Percentiles rank a stretch among this genome's conserved stretches.
These are phyloP conservation scores for Roridomyces roridus DNA, from an alignment of 768 basidiomycete species.

Conservation along the genomic window DNA sequence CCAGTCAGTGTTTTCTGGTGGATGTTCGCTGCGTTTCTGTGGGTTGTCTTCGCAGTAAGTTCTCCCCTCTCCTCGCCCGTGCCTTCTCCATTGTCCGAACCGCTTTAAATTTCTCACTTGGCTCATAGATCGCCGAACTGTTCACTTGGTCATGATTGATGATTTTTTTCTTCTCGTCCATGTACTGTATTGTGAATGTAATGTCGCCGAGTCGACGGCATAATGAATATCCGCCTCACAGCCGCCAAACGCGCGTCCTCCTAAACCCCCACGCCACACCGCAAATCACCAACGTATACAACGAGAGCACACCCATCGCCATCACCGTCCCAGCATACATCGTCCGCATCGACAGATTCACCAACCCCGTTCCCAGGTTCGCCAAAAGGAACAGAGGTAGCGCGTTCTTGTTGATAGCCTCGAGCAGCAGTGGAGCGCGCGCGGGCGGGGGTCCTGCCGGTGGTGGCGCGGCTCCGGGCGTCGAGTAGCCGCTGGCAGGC, in stretches of 20 bases:
- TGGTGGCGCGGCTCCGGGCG: slow-evolving; percentile 5
- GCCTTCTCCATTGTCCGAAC: too few relatives aligned
- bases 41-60: too few relatives aligned
- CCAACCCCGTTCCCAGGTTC: slow-evolving; percentile 83
- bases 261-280: slow-evolving; percentile 63
- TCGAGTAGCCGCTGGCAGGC: background rate
- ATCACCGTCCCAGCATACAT: slow-evolving; percentile 70
- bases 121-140: too few relatives aligned
- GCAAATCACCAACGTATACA: slow-evolving; percentile 67
- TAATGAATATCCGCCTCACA: too few relatives aligned
- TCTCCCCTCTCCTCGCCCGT: too few relatives aligned
- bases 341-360: slow-evolving; percentile 81
- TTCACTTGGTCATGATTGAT: too few relatives aligned
- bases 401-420: slow-evolving; percentile 85
- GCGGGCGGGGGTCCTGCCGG: slow-evolving; percentile 12
- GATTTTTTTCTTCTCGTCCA: too few relatives aligned
- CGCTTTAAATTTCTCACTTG: too few relatives aligned
- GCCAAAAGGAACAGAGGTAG: slow-evolving; percentile 87
- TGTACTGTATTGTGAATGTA: too few relatives aligned
- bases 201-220: too few relatives aligned
- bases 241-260: slow-evolving; percentile 25
- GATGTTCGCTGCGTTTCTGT: too few relatives aligned
- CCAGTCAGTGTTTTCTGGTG: too few relatives aligned
- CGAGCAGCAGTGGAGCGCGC: slow-evolving; percentile 61
- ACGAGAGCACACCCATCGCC: slow-evolving; percentile 66